phyloP scores from a whole-genome alignment of 306 rosid species.

The Vigna unguiculata region DNA sequence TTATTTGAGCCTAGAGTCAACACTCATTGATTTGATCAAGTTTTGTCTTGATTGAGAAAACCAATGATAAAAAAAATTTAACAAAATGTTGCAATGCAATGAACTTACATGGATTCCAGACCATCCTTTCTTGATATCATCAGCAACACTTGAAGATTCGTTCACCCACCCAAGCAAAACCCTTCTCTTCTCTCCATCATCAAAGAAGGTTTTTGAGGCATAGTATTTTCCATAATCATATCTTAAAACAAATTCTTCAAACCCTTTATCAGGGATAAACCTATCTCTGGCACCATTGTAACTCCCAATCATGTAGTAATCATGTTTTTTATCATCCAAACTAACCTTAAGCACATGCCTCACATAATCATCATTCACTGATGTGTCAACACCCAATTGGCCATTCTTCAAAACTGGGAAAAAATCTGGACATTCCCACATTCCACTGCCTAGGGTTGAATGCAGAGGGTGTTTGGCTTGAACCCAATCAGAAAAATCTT shows the following conservation, averaged over 20 bases:
- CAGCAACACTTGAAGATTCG: slow-evolving; percentile 68
- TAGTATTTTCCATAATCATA: slow-evolving; percentile 89
- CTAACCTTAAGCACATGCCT: slow-evolving; percentile 84
- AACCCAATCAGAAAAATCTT: slow-evolving; percentile 65
- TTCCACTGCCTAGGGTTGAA: slow-evolving; percentile 61
- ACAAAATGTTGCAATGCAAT: not conserved
- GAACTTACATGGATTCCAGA: slow-evolving; percentile 79
- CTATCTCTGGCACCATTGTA: slow-evolving; percentile 55
- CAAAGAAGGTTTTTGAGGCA: slow-evolving; percentile 92
- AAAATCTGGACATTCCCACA: slow-evolving; percentile 98
- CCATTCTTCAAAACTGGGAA: slow-evolving; percentile 57
- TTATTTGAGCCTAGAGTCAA: not conserved
- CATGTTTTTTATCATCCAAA: slow-evolving; percentile 68
- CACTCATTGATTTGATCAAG: not conserved
- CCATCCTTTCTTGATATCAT: slow-evolving; percentile 83
- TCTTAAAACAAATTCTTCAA: slow-evolving; percentile 51
- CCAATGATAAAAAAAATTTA: slow-evolving; percentile 1
- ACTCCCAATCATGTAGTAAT: slow-evolving; percentile 70
- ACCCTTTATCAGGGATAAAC: slow-evolving; percentile 60
- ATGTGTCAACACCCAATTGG: slow-evolving; percentile 60
- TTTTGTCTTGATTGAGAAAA: slow-evolving; percentile 7
- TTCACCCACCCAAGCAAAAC: slow-evolving; percentile 84
- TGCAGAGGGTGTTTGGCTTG: slow-evolving; percentile 67
- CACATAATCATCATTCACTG: slow-evolving; percentile 29
- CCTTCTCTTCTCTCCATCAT: slow-evolving; percentile 62